phyloP scores from a whole-genome alignment of 2,329 filamentous ascomycete species.

The Herpotrichia juniperi region DNA sequence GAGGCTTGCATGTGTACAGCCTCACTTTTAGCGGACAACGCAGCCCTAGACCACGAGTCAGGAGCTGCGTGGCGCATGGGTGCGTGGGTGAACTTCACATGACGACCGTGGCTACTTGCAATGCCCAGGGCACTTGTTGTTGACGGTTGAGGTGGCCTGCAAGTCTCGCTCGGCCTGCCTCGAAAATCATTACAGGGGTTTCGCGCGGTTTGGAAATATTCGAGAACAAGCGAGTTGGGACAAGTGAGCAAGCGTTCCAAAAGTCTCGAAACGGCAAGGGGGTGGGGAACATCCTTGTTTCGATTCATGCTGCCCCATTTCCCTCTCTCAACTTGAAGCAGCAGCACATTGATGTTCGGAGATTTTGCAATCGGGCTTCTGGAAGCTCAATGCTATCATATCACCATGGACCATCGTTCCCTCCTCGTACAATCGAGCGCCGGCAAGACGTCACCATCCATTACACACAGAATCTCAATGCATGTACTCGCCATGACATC shows the following conservation, averaged over 20 bases:
- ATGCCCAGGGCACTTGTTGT: neutral
- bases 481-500: too few relatives aligned
- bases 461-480: too few relatives aligned
- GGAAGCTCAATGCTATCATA: slow-evolving; percentile 14
- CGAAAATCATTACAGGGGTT: too few relatives aligned
- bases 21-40: slow-evolving; percentile 9
- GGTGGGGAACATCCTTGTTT: slow-evolving; percentile 8
- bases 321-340: neutral
- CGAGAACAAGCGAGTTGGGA: too few relatives aligned
- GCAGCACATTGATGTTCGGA: slow-evolving; percentile 5
- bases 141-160: too few relatives aligned
- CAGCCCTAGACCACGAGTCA: neutral
- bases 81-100: neutral
- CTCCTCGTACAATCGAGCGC: neutral
- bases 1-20: slow-evolving; percentile 9
- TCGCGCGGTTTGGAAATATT: too few relatives aligned
- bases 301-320: slow-evolving; percentile 1
- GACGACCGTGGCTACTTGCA: neutral
- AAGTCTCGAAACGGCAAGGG: slow-evolving; percentile 1
- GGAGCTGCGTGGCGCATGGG: neutral
- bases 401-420: slow-evolving; percentile 1
- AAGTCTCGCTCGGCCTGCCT: too few relatives aligned
- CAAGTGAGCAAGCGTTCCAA: neutral
- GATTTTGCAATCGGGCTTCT: slow-evolving; percentile 5
- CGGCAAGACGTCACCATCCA: too few relatives aligned